A percentile compares a stretch with the other conserved stretches of the same genome.
Conservation (phyloP, 345 rosid species). For the Nephelium lappaceum region DNA sequence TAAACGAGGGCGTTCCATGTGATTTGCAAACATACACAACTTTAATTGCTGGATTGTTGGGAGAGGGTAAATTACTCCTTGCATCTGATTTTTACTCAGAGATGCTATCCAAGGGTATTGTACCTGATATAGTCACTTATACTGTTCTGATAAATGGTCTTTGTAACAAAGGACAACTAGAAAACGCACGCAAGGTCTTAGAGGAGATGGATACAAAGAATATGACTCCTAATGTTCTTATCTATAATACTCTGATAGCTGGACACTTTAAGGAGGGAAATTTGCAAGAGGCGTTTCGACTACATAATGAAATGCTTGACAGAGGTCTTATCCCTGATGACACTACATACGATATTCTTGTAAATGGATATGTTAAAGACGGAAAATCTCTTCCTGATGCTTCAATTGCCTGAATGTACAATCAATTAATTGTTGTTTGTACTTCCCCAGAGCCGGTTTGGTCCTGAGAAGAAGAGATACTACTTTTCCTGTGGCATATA, state of each 20-base stretch:
- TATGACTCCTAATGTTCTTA: constrained; percentile 56
- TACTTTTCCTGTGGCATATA: not conserved
- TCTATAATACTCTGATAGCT: constrained; percentile 68
- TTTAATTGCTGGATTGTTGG: constrained; percentile 68
- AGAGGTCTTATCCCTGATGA: constrained; percentile 71
- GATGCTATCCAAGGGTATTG: constrained; percentile 63
- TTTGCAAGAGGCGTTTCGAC: constrained; percentile 66
- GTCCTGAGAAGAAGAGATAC: constrained; percentile 1
- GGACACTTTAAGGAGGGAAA: constrained; percentile 72
- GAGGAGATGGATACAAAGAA: constrained; percentile 63
- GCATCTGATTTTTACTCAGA: constrained; percentile 70
- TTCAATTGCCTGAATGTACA: constrained; percentile 24
- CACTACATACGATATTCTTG: constrained; percentile 66
- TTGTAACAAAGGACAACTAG: constrained; percentile 55
- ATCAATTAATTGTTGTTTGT: constrained; percentile 8
- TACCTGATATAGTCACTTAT: constrained; percentile 52
- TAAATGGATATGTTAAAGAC: constrained; percentile 44
- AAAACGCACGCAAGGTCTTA: constrained; percentile 57
- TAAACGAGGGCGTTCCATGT: constrained; percentile 51
- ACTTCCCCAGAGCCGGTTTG: not conserved
- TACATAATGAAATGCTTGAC: constrained; percentile 87
- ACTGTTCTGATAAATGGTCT: constrained; percentile 64
- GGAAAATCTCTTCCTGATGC: constrained; percentile 28
- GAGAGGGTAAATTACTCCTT: constrained; percentile 51
- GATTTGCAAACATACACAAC: constrained; percentile 68